phyloP scores from a whole-genome alignment of 164 flowering plant species.

The Paratinospora sagittata region DNA sequence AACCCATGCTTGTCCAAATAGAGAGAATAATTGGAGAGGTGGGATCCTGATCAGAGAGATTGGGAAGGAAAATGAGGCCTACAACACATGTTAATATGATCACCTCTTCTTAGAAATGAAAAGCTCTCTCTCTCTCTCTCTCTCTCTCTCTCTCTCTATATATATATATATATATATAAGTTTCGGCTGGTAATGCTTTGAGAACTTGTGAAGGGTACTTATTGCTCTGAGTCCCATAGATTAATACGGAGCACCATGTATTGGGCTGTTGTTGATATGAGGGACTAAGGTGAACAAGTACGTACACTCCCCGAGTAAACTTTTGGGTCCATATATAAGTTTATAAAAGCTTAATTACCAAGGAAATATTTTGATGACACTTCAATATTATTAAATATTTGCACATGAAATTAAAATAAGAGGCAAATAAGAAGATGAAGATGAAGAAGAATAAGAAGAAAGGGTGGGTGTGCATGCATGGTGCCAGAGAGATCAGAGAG shows the following conservation, averaged over 20 bases:
- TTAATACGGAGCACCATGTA: too few species aligned
- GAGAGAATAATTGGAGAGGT: neutral
- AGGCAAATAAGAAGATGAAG: neutral
- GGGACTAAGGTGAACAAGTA: too few species aligned
- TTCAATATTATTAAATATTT: neutral
- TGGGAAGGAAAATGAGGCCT: neutral
- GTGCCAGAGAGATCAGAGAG: neutral
- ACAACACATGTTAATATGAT: too few species aligned
- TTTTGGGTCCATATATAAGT: too few species aligned
- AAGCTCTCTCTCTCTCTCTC: too few species aligned
- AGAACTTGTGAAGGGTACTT: neutral
- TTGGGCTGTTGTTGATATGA: too few species aligned
- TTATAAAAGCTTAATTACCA: too few species aligned
- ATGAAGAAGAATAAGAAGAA: neutral
- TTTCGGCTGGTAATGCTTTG: neutral
- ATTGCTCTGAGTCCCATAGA: too few species aligned
- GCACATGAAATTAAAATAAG: neutral
- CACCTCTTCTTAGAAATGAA: too few species aligned
- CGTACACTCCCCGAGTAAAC: too few species aligned
- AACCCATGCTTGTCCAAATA: neutral
- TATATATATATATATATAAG: neutral
- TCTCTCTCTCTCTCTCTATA: too few species aligned
- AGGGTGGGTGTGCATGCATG: neutral
- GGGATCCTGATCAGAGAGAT: neutral
- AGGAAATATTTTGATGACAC: neutral